phyloP scores from a whole-genome alignment of 805 yeast species.

The Pichia scutulata region DNA sequence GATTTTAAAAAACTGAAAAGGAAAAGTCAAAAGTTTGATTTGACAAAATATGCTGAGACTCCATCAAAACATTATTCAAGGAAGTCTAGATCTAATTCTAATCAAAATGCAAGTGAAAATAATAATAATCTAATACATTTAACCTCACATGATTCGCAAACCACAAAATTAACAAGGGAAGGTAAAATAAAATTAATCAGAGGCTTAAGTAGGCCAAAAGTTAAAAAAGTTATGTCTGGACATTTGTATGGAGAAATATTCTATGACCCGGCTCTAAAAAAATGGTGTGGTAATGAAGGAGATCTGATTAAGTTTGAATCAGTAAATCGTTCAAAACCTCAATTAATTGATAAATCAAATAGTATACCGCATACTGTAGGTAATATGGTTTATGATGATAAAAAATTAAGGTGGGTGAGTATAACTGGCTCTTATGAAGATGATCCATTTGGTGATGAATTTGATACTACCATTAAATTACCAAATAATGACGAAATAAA shows the following conservation, averaged over 20 bases:
- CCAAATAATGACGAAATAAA: background rate
- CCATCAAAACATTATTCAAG: slow-evolving; percentile 10
- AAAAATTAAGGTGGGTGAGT: slow-evolving; percentile 52
- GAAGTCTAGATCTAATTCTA: slow-evolving; percentile 4
- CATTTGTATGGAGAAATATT: slow-evolving; percentile 38
- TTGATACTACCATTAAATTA: slow-evolving; percentile 28
- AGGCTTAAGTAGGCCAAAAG: slow-evolving; percentile 21
- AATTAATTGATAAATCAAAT: slow-evolving; percentile 1
- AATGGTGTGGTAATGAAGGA: slow-evolving; percentile 63
- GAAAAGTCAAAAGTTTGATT: slow-evolving; percentile 22
- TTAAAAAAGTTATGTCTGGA: slow-evolving; percentile 23
- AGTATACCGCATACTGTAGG: slow-evolving; percentile 34
- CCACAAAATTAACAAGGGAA: slow-evolving; percentile 22
- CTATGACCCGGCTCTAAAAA: slow-evolving; percentile 42
- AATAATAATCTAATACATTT: background rate
- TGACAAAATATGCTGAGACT: slow-evolving; percentile 23
- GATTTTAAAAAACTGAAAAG: slow-evolving; percentile 21
- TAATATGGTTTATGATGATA: slow-evolving; percentile 55
- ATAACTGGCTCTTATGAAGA: slow-evolving; percentile 33
- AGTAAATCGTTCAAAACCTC: slow-evolving; percentile 26
- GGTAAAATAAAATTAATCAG: slow-evolving; percentile 26
- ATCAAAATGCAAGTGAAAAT: too few species aligned
- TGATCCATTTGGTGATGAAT: slow-evolving; percentile 44
- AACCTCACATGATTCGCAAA: slow-evolving; percentile 4
- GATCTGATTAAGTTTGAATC: slow-evolving; percentile 46